Evolutionary conservation across 257 asterid genomes (phyloP).

Genomic region (Petrea volubilis): DNA sequence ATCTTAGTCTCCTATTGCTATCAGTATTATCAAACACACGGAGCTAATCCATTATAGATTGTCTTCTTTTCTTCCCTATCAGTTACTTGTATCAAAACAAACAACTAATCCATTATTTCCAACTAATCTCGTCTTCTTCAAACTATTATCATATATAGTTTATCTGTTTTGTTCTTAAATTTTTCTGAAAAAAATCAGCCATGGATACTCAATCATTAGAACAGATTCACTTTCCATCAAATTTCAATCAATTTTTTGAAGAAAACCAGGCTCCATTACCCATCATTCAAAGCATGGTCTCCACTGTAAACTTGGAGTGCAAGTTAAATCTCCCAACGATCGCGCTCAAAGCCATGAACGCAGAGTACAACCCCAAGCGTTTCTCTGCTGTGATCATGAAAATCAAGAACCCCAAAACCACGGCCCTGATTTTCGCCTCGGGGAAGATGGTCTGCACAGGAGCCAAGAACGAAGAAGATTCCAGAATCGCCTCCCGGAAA

Average conservation of each 20-base stretch:
- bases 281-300: conserved; percentile 9
- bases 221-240: background rate
- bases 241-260: background rate
- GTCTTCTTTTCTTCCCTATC: too few relatives aligned
- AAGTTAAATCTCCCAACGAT: conserved; percentile 24
- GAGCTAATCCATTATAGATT: too few relatives aligned
- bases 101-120: too few relatives aligned
- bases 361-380: conserved; percentile 23
- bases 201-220: background rate
- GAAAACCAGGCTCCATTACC: background rate
- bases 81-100: too few relatives aligned
- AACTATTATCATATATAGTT: too few relatives aligned
- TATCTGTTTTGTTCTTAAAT: too few relatives aligned
- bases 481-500: conserved; percentile 9
- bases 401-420: conserved; percentile 37
- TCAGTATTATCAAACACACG: too few relatives aligned
- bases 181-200: too few relatives aligned
- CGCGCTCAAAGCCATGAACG: conserved; percentile 13
- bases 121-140: too few relatives aligned
- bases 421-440: conserved; percentile 29
- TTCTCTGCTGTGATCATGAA: conserved; percentile 37
- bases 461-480: background rate
- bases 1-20: too few relatives aligned
- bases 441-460: conserved; percentile 35
- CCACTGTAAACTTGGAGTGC: conserved; percentile 29